A percentile compares a stretch with the other conserved stretches of the same genome.
Conservation (phyloP, 2,329 filamentous ascomycete species). For the Cladophialophora chaetospira region DNA sequence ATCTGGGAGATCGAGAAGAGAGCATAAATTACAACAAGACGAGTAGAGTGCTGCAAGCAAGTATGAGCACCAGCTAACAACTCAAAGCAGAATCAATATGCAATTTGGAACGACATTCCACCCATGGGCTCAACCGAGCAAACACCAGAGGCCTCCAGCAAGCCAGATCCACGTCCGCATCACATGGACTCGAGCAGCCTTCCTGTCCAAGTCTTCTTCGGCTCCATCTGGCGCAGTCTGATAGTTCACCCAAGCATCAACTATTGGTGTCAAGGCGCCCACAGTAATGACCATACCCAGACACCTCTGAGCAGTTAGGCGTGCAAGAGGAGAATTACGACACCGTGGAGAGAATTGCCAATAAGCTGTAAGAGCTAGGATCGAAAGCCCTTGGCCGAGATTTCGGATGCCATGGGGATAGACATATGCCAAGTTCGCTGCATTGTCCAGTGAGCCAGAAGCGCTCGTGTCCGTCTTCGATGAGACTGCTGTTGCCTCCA, state of each 20-base stretch:
- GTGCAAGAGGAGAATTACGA: neutral
- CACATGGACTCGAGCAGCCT: slow-evolving; percentile 15
- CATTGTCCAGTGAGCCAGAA: neutral
- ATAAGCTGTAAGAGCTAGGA: slow-evolving; percentile 22
- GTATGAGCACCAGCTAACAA: neutral
- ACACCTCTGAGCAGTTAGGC: slow-evolving; percentile 13
- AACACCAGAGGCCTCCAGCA: slow-evolving; percentile 21
- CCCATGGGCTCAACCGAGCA: slow-evolving; percentile 15
- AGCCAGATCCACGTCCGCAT: slow-evolving; percentile 18
- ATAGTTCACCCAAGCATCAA: slow-evolving; percentile 24
- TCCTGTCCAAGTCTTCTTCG: slow-evolving; percentile 9
- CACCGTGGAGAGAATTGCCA: slow-evolving; percentile 20
- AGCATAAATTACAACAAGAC: neutral
- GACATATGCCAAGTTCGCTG: slow-evolving; percentile 15
- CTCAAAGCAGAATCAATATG: neutral
- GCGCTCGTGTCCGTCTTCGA: neutral
- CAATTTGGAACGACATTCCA: neutral
- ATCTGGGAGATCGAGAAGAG: neutral
- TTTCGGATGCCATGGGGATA: slow-evolving; percentile 27
- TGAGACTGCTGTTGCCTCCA: neutral
- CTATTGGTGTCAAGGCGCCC: slow-evolving; percentile 16
- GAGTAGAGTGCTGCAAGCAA: neutral
- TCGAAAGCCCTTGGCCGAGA: slow-evolving; percentile 16
- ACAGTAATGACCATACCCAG: slow-evolving; percentile 27
- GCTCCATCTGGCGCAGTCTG: neutral